A percentile compares a stretch with the other conserved stretches of the same genome.
These are phyloP conservation scores for Solanum pimpinellifolium DNA, from an alignment of 257 asterid species.

Conservation along the genomic window DNA sequence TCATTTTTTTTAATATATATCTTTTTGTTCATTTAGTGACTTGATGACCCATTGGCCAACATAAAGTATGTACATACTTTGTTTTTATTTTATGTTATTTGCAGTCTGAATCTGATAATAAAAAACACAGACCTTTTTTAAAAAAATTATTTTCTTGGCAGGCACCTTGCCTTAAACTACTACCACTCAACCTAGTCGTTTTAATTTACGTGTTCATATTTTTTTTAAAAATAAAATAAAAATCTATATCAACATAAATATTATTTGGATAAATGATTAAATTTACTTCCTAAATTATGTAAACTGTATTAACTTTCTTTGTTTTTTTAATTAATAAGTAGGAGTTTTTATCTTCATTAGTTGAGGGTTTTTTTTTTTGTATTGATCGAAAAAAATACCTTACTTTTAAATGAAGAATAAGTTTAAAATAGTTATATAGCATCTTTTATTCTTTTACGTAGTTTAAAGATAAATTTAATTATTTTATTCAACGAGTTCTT, in stretches of 20 bases:
- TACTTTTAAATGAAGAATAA: no score
- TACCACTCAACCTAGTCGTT: not conserved
- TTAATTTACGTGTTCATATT: not conserved
- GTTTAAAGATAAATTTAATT: no score
- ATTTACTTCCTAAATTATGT: no score
- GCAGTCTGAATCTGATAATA: not conserved
- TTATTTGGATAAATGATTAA: no score
- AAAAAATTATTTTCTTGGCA: not conserved
- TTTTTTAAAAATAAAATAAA: no score
- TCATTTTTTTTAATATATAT: no score
- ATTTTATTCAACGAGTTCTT: no score
- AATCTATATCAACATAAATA: not conserved
- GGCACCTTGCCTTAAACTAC: not conserved
- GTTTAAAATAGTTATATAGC: no score
- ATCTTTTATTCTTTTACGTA: no score
- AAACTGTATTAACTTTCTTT: no score
- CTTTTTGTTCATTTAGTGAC: not conserved
- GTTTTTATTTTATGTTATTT: not conserved
- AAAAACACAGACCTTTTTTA: not conserved
- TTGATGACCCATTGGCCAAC: not conserved
- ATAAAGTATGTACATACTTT: not conserved
- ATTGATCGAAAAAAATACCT: no score
- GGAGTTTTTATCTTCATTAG: no score
- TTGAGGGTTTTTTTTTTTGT: not conserved
- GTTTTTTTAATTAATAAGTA: not conserved